Conservation (phyloP, 441 rosid genomes). For the Geranium incanum region DNA sequence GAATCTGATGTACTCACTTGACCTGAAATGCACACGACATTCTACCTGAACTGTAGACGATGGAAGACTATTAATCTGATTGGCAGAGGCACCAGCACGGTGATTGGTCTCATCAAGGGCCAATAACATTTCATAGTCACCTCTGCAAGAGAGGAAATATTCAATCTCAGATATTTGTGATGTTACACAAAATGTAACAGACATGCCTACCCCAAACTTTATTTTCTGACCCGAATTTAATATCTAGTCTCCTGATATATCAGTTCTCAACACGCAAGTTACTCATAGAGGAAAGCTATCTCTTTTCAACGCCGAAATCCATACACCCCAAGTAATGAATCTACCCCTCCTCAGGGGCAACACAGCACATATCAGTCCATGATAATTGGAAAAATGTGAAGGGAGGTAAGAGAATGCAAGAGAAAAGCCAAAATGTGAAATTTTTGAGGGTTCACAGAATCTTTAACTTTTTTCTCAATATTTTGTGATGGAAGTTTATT, state of each 20-base stretch:
- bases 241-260: not conserved
- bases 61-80: constrained; percentile 70
- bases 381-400: not conserved
- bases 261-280: not conserved
- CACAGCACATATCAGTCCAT: not conserved
- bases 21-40: constrained; percentile 15
- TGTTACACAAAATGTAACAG: not conserved
- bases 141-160: constrained; percentile 38
- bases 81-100: constrained; percentile 56
- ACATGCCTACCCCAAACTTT: not conserved
- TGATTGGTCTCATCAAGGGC: constrained; percentile 71
- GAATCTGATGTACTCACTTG: too few species aligned
- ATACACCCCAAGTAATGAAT: too few species aligned
- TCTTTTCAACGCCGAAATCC: not conserved
- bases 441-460: not conserved
- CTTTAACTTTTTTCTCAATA: not conserved
- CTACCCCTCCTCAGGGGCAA: not conserved
- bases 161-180: not conserved
- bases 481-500: not conserved
- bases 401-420: not conserved
- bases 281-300: not conserved
- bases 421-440: not conserved
- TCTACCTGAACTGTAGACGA: constrained; percentile 69
- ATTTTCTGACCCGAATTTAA: not conserved
- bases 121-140: constrained; percentile 85